phyloP scores from a whole-genome alignment of 331 rosid species.

The Cydonia oblonga region DNA sequence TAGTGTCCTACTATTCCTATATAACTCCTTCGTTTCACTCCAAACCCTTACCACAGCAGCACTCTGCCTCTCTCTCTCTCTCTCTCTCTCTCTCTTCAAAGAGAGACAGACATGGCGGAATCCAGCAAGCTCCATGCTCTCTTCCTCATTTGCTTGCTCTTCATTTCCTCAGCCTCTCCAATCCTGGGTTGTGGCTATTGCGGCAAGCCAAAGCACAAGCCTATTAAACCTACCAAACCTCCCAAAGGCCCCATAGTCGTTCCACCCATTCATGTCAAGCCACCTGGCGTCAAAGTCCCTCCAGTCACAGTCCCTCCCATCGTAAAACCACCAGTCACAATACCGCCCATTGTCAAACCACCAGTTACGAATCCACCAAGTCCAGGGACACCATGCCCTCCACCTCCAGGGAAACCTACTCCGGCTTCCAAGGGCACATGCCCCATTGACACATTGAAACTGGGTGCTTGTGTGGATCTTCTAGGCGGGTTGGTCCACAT shows the following conservation, averaged over 20 bases:
- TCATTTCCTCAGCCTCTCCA: slow-evolving; percentile 60
- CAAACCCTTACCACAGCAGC: neutral
- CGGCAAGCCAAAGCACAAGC: slow-evolving; percentile 37
- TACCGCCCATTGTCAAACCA: slow-evolving; percentile 17
- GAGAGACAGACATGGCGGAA: slow-evolving; percentile 30
- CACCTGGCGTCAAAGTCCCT: slow-evolving; percentile 16
- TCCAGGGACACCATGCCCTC: neutral
- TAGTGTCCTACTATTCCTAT: slow-evolving; percentile 22
- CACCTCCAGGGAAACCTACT: neutral
- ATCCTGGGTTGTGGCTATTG: slow-evolving; percentile 61
- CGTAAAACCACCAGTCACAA: slow-evolving; percentile 15
- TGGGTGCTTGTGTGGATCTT: slow-evolving; percentile 28
- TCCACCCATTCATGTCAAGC: slow-evolving; percentile 1
- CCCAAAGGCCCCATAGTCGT: slow-evolving; percentile 32
- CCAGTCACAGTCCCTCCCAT: slow-evolving; percentile 30
- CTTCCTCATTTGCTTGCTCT: slow-evolving; percentile 64
- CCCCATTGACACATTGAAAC: slow-evolving; percentile 23
- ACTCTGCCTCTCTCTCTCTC: neutral
- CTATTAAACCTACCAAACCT: slow-evolving; percentile 3
- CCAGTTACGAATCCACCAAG: slow-evolving; percentile 2
- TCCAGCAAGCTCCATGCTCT: slow-evolving; percentile 45
- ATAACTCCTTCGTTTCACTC: slow-evolving; percentile 17
- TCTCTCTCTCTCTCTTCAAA: neutral
- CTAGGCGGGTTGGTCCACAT: slow-evolving; percentile 27
- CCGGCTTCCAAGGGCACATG: slow-evolving; percentile 11